Base-by-base conservation (phyloP, 495 filamentous ascomycete species). In the Podospora tetraspora region DNA sequence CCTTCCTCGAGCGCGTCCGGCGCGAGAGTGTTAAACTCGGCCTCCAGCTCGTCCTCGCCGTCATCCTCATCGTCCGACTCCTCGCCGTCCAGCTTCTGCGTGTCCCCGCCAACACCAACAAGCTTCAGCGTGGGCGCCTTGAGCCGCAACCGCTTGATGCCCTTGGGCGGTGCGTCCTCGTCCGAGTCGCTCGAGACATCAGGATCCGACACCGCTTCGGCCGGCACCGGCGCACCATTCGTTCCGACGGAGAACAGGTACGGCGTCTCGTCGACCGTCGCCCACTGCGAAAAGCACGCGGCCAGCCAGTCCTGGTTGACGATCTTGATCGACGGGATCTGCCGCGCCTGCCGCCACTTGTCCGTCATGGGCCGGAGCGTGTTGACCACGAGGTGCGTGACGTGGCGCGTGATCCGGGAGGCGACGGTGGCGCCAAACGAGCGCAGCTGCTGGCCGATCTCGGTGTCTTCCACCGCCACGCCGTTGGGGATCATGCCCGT, bases 301-400 rank as follows among this genome's bases (percentile, higher is more conserved):
- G 89, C 81, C 32, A 99, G 86, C 95, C 95, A 99, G 70, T 91
- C 89, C 30, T 90, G 90, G 68, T 87, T 90, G 63, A 99, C 94
- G 62, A 99, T 94, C 75, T 92, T 92, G 78, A 98, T 89, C 23
- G 83, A 72, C 4, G 87, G 86, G 13, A 87, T 86, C 22, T 87
- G 87, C 25, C 88, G 84, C 7, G 95, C 95, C 79, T 91, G 88
- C 27, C 88, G 85, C 57, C 97, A 91, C 78, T 99, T 99, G 43
- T 89, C 86, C 9, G 94, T 97, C n/a, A 94, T 87, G 63, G 92
- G 91, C 22, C 90, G 86, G 8, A 77, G 65, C 2, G 77, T 75
- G 58, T 78, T 83, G 23, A 85, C 83, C 9, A 89, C 85, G 10
- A 86, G 70, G 69, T 88, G 84, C 3, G 84, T 86, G 23, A 85